Conservation (phyloP, 345 rosid species). For the Limnanthes douglasii region DNA sequence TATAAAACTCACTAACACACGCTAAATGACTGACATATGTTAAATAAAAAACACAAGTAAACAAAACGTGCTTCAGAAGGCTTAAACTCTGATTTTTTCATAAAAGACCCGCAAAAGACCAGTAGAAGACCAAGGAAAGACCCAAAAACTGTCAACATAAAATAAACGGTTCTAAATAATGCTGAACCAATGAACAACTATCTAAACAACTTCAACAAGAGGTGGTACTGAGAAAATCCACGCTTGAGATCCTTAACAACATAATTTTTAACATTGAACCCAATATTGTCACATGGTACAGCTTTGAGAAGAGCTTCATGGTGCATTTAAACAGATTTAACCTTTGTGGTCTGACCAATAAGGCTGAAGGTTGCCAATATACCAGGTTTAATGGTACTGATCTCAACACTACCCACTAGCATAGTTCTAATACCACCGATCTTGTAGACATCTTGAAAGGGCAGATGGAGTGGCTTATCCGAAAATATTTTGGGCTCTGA, state of each 20-base stretch:
- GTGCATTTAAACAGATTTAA: conserved; percentile 71
- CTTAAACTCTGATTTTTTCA: no score
- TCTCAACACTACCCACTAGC: conserved; percentile 29
- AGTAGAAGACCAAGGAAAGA: no score
- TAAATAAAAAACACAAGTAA: no score
- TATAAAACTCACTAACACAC: no score
- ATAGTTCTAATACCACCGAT: conserved; percentile 32
- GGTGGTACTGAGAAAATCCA: no score
- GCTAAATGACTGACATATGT: no score
- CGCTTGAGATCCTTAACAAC: conserved; percentile 69
- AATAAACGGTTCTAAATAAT: no score
- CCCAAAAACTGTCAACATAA: no score
- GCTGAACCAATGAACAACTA: no score
- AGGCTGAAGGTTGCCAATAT: conserved; percentile 50
- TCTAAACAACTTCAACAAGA: no score
- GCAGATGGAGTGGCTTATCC: conserved; percentile 17
- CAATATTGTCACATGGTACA: conserved; percentile 54
- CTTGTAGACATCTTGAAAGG: conserved; percentile 36
- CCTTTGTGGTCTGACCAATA: conserved; percentile 49
- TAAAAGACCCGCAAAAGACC: no score
- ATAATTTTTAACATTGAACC: conserved; percentile 60
- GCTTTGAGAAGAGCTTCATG: conserved; percentile 73
- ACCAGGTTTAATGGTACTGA: conserved; percentile 31
- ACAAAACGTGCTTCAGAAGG: no score
- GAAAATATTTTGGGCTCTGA: conserved; percentile 7